These are phyloP conservation scores for Fusarium phyllophilum DNA, from an alignment of 2,329 filamentous ascomycete species.

Conservation along the genomic window DNA sequence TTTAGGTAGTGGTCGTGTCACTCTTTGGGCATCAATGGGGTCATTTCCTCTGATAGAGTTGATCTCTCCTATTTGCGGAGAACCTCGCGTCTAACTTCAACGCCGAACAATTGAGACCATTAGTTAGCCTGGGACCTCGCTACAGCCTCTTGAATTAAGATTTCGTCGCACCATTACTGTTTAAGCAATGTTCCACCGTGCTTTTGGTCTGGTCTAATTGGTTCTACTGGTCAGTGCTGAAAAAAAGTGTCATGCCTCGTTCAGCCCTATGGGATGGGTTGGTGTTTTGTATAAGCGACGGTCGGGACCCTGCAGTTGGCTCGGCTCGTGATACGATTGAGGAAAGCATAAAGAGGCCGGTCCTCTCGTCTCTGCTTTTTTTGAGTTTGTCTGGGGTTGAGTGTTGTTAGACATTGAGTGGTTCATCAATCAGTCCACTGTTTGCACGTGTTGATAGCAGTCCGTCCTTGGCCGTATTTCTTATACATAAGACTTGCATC, in stretches of 20 bases:
- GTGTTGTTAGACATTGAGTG: neutral
- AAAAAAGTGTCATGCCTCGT: neutral
- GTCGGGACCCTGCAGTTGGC: neutral
- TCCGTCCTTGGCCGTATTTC: neutral
- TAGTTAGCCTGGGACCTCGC: neutral
- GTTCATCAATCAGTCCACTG: neutral
- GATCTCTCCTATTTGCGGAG: neutral
- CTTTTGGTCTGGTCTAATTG: neutral
- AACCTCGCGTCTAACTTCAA: neutral
- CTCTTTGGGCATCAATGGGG: neutral
- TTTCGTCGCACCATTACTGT: slow-evolving; percentile 1
- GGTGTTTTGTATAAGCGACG: neutral
- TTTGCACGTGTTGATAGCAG: neutral
- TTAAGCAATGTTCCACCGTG: slow-evolving; percentile 6
- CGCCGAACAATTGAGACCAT: neutral
- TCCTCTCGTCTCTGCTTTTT: neutral
- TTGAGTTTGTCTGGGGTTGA: neutral
- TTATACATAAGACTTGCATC: neutral
- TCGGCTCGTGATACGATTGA: slow-evolving; percentile 8
- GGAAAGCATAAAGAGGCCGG: slow-evolving; percentile 26
- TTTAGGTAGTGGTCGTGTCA: neutral
- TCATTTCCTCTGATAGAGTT: neutral
- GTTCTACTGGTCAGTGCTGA: neutral
- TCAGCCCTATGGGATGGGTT: slow-evolving; percentile 25
- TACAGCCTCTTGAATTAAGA: neutral